These are phyloP conservation scores for Citrus reticulata DNA, from an alignment of 345 rosid genomes.

Conservation along the genomic window DNA sequence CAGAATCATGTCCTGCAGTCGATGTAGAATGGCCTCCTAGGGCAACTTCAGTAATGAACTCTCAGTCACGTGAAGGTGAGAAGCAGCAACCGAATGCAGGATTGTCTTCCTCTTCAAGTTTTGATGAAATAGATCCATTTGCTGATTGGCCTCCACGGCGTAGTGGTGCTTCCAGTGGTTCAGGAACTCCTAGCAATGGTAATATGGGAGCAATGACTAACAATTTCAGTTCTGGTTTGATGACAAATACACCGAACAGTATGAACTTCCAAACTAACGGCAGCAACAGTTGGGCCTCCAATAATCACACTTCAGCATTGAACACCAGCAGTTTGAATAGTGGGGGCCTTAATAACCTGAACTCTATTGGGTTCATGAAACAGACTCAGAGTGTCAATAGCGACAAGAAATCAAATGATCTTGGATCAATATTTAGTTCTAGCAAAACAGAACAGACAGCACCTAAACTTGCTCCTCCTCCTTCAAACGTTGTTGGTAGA, in stretches of 20 bases:
- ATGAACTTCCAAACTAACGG: constrained; percentile 29
- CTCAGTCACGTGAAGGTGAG: constrained; percentile 29
- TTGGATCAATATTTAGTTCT: constrained; percentile 68
- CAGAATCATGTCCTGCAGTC: constrained; percentile 60
- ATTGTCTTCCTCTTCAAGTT: constrained; percentile 36
- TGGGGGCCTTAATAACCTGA: constrained; percentile 27
- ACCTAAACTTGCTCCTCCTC: constrained; percentile 88
- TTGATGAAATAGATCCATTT: constrained; percentile 86
- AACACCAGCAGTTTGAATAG: constrained; percentile 28
- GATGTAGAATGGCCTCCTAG: constrained; percentile 94
- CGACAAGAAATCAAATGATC: constrained; percentile 54
- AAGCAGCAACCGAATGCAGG: constrained; percentile 43
- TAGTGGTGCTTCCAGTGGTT: constrained; percentile 27
- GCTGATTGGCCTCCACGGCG: constrained; percentile 85
- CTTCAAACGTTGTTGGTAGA: constrained; percentile 64
- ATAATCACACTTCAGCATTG: constrained; percentile 29
- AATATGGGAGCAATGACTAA: constrained; percentile 15
- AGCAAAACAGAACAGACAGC: constrained; percentile 57
- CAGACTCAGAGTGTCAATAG: constrained; percentile 47
- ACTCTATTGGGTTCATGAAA: constrained; percentile 49
- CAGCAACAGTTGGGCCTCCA: constrained; percentile 45
- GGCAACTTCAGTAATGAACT: constrained; percentile 30
- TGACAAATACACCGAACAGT: constrained; percentile 24
- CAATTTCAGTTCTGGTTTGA: constrained; percentile 26
- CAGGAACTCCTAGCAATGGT: constrained; percentile 46